Conservation (phyloP, 2,329 filamentous ascomycete species). For the Trichophaea hybrida region DNA sequence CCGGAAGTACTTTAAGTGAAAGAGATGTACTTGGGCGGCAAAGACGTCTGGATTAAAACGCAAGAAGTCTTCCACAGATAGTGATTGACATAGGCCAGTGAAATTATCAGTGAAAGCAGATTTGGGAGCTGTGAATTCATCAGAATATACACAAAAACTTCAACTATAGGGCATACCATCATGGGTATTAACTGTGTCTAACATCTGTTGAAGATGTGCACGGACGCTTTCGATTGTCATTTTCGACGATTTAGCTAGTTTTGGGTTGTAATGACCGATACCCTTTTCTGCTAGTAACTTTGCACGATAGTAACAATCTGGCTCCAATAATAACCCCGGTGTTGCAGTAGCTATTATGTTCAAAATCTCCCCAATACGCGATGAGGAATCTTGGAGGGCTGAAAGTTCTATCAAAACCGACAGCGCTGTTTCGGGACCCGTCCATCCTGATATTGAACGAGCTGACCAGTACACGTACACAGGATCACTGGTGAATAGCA, state of each 20-base stretch:
- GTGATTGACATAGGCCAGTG: slow-evolving; percentile 8
- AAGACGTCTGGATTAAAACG: slow-evolving; percentile 22
- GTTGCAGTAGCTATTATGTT: slow-evolving; percentile 23
- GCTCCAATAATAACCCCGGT: slow-evolving; percentile 26
- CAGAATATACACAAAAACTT: not conserved
- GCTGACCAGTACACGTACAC: slow-evolving; percentile 23
- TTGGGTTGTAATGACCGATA: slow-evolving; percentile 25
- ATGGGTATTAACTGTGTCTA: not conserved
- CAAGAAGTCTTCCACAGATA: slow-evolving; percentile 25
- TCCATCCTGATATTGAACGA: slow-evolving; percentile 27
- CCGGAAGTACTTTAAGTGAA: slow-evolving; percentile 26
- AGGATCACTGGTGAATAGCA: slow-evolving; percentile 25
- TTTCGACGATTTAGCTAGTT: slow-evolving; percentile 24
- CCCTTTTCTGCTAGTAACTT: slow-evolving; percentile 27
- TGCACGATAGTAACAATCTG: slow-evolving; percentile 26
- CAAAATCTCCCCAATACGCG: slow-evolving; percentile 22
- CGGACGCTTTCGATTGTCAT: slow-evolving; percentile 16
- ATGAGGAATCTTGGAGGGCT: slow-evolving; percentile 19
- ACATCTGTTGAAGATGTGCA: not conserved
- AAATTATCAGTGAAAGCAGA: not conserved
- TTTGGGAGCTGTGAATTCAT: not conserved
- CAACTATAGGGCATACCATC: not conserved
- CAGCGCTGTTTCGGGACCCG: slow-evolving; percentile 26
- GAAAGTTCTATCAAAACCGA: slow-evolving; percentile 26
- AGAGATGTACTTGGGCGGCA: slow-evolving; percentile 28